These are phyloP conservation scores for Ananas comosus DNA, from an alignment of 176 grass and related monocot species.

Conservation along the genomic window DNA sequence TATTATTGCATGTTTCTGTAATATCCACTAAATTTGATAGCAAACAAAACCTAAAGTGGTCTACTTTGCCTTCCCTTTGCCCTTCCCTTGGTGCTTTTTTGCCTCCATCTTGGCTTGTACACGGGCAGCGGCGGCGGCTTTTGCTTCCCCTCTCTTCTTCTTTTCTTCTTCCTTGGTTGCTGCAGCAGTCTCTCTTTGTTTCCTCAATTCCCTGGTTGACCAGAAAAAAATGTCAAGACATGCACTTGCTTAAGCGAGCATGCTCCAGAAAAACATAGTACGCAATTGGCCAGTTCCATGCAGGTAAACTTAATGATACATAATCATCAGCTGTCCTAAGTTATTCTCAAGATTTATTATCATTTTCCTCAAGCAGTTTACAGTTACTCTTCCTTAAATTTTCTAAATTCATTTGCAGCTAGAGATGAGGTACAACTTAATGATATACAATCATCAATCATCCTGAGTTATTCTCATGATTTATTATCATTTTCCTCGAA, in stretches of 20 bases:
- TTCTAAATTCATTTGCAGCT: not conserved
- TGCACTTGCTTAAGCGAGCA: constrained; percentile 7
- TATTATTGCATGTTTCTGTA: too few relatives aligned
- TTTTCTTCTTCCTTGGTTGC: constrained; percentile 89
- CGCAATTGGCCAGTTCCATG: not conserved
- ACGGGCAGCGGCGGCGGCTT: constrained; percentile 65
- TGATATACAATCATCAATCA: not conserved
- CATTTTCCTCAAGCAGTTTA: not conserved
- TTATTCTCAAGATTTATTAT: not conserved
- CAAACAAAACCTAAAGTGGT: too few relatives aligned
- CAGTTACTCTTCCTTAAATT: not conserved
- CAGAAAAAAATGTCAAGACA: not conserved
- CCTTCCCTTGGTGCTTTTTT: constrained; percentile 85
- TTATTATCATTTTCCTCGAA: not conserved
- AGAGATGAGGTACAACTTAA: not conserved
- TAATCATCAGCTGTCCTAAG: not conserved
- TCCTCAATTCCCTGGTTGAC: constrained; percentile 64
- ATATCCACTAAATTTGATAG: too few relatives aligned
- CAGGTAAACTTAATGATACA: not conserved
- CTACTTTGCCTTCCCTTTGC: constrained; percentile 60
- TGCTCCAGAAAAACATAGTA: not conserved
- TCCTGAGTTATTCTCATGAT: not conserved
- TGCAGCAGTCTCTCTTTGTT: constrained; percentile 59
- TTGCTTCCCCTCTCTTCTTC: constrained; percentile 92
- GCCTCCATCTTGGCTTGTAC: constrained; percentile 92